A percentile compares a stretch with the other conserved stretches of the same genome.
phyloP scores from a whole-genome alignment of 202 grass and related monocot species.

The Schoenoplectus triqueter region DNA sequence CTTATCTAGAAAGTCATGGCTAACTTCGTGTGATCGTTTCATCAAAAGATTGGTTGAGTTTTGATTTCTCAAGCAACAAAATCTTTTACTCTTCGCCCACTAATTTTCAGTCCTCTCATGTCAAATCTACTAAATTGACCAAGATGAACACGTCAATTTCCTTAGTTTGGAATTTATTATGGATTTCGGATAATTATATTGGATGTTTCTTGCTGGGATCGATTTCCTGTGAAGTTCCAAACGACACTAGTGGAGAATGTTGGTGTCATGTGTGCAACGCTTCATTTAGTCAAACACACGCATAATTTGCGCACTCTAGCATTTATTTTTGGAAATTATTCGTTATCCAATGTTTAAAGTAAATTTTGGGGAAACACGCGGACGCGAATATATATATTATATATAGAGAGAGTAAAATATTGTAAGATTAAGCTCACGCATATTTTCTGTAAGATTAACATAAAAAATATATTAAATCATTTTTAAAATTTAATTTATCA shows the following conservation, averaged over 20 bases:
- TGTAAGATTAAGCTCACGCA: too few relatives aligned
- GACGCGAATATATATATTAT: not conserved
- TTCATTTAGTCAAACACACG: constrained; percentile 31
- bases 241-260: constrained; percentile 36
- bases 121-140: constrained; percentile 17
- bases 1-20: constrained; percentile 20
- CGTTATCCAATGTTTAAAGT: not conserved
- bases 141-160: constrained; percentile 10
- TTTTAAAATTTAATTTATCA: too few relatives aligned
- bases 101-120: constrained; percentile 20
- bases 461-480: too few relatives aligned
- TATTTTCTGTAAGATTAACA: too few relatives aligned
- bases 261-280: constrained; percentile 30
- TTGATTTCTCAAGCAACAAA: not conserved
- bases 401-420: too few relatives aligned
- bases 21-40: not conserved
- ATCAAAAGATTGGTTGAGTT: not conserved
- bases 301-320: constrained; percentile 28
- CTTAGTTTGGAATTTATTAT: constrained; percentile 27
- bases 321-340: constrained; percentile 20
- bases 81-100: not conserved
- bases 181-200: constrained; percentile 23
- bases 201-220: constrained; percentile 22
- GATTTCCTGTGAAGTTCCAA: constrained; percentile 28
- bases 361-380: not conserved